phyloP scores from a whole-genome alignment of 805 yeast genomes.

The Suhomyces sp. region DNA sequence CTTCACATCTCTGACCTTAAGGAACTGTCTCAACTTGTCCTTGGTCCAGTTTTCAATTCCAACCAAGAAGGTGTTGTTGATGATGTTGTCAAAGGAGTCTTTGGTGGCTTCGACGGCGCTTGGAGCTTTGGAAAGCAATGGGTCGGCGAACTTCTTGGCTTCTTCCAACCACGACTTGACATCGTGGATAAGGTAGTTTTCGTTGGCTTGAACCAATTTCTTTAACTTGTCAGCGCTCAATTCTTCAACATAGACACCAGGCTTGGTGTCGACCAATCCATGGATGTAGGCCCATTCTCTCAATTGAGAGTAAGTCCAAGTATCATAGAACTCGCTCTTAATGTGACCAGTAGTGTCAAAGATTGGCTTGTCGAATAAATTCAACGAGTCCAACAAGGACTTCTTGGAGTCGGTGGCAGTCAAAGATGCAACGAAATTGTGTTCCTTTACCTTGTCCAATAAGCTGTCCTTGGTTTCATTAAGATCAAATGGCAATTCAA shows the following conservation, averaged over 20 bases:
- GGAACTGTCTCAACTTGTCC: conserved; percentile 41
- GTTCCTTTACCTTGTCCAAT: conserved; percentile 43
- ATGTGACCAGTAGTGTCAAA: conserved; percentile 40
- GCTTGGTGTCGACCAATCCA: conserved; percentile 21
- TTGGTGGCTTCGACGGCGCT: conserved; percentile 20
- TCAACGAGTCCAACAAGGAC: conserved; percentile 41
- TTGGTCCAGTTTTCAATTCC: conserved; percentile 50
- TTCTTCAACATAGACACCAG: conserved; percentile 35
- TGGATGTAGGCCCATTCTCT: conserved; percentile 53
- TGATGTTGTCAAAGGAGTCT: conserved; percentile 29
- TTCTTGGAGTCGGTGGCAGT: conserved; percentile 29
- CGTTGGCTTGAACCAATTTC: conserved; percentile 32
- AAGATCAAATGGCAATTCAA: conserved; percentile 35
- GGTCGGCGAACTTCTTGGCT: conserved; percentile 29
- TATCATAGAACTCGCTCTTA: conserved; percentile 45
- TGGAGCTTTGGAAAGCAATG: conserved; percentile 32
- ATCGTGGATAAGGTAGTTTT: conserved; percentile 37
- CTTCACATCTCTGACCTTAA: conserved; percentile 40
- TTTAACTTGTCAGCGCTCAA: conserved; percentile 36
- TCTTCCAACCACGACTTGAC: conserved; percentile 34
- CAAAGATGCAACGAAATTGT: conserved; percentile 44
- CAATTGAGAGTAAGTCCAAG: conserved; percentile 56
- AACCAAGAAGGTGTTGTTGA: conserved; percentile 46
- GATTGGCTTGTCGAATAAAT: conserved; percentile 32
- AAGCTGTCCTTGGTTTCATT: conserved; percentile 48